Base-by-base conservation (phyloP, 768 basidiomycete species). In the Galerina marginata region DNA sequence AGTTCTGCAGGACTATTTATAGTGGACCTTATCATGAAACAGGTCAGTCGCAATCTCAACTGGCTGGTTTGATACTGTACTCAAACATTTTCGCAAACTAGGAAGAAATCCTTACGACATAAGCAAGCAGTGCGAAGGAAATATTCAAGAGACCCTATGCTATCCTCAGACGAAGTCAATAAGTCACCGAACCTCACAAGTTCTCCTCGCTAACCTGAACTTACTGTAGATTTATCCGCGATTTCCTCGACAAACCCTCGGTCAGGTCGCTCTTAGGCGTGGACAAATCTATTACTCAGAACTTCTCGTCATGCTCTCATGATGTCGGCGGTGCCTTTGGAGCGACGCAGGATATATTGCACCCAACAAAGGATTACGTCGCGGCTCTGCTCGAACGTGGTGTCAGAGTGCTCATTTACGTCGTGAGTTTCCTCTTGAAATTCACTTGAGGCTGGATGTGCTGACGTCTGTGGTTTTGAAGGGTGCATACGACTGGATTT, bases 401-500 rank as follows among this genome's bases (percentile, higher is more conserved):
- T 0, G 76, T 95, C 26, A 80, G 83, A 2, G 83, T 88, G 15
- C 79, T 94, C 33, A 84, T 89, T 55, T 92, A 91, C 63, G 87
- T 86, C 1, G 66, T 61, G 46, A 50, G 62, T 39, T 25, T 43
- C 11, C 16, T 3, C 15, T 26, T 20, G 4, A 20, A 4, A 10
- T n/a, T 26, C 26, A 16, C 20, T 39, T 20, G 5, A 16, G 7
- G n/a, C 10, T 9, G 15, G 9, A 23, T 38, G 23, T 44, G 15
- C 7, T 49, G 9, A 14, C 36, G 10, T 16, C n/a, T 16, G 23
- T 9, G 51, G 29, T 12, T 29, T 9, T 25, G 23, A 26, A 66
- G 65, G 90, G 89, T 6, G 80, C 79, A 36, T 86, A 88, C 59
- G 89, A 91, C 64, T 90, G 86, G 86, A 86, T 86, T 54, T 92